Evolutionary conservation across 2,329 filamentous ascomycete species (phyloP), one percentile per base, ranked within the genome.

Genomic region (Tolypocladium paradoxum): DNA sequence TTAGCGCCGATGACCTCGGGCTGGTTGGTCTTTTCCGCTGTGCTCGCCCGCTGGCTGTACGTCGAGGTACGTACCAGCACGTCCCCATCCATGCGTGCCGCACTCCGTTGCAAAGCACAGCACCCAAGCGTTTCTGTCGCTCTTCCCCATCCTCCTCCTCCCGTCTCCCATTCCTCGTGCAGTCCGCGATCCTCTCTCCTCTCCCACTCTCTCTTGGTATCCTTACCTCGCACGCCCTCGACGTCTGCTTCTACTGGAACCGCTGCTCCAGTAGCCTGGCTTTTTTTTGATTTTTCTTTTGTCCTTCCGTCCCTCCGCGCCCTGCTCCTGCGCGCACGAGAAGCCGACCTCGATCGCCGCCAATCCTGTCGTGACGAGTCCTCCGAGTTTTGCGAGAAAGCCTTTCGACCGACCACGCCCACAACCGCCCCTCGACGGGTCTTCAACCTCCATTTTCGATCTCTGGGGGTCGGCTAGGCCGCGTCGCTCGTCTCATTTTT

Each of bases 141-240:
- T 68, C 67, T 62, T 70, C 65, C 66, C 65, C 63, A 61, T 67
- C 62, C 56, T 67, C 64, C 62, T 62, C 63, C 62, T 62, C 65
- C 66, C 61, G 65, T 63, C 58, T 55, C 57, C 60, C 64, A 61
- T 62, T 66, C 63, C 61, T 64, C 63, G 61, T 62, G 58, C 63
- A 58, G 57, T 64, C 64, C 63, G 65, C 63, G 64, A 69, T 65
- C 61, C 58, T 58, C 54, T 58, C 55, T 57, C 57, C 49, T 61
- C 57, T 50, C 51, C 49, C 49, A 37, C 43, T 54, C 53, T 54
- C 37, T 54, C 53, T 50, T 45, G 48, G 55, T 59, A 55, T 58
- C 58, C 57, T 55, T 48, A 37, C 49, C n/a, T 56, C 48, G 48
- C 34, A 51, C 56, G 55, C 55, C 52, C 59, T 58, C 54, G 55